Evolutionary conservation across 768 basidiomycete species (phyloP).

Genomic region (Rhizopogon vesiculosus): DNA sequence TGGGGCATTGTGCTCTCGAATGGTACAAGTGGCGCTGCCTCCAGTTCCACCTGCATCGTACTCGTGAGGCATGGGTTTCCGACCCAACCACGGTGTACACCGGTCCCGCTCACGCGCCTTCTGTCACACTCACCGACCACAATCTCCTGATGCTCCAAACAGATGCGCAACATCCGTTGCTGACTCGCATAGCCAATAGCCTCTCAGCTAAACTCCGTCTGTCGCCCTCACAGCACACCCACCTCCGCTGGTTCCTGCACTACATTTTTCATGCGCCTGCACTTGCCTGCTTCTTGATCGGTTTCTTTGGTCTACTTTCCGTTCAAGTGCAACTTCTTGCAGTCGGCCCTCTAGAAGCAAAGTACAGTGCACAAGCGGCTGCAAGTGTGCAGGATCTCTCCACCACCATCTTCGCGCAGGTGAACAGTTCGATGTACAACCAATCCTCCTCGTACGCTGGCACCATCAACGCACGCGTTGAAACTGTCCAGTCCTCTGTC

Average conservation of each 20-base stretch:
- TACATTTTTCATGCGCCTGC: slow-evolving; percentile 92
- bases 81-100: slow-evolving; percentile 60
- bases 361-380: slow-evolving; percentile 60
- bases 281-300: slow-evolving; percentile 86
- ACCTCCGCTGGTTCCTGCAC: slow-evolving; percentile 83
- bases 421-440: slow-evolving; percentile 82
- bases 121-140: slow-evolving; percentile 62
- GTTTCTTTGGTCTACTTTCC: slow-evolving; percentile 83
- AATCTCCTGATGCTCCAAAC: slow-evolving; percentile 75
- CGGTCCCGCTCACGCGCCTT: slow-evolving; percentile 33
- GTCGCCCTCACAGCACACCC: slow-evolving; percentile 55
- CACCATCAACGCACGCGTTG: slow-evolving; percentile 71
- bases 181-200: slow-evolving; percentile 58
- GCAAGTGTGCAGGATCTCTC: slow-evolving; percentile 63
- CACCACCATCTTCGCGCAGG: slow-evolving; percentile 61
- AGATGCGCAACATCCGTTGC: slow-evolving; percentile 65
- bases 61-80: slow-evolving; percentile 71
- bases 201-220: slow-evolving; percentile 49
- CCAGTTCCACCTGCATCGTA: slow-evolving; percentile 58
- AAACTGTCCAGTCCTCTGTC: slow-evolving; percentile 65
- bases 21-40: slow-evolving; percentile 87
- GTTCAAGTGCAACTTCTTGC: slow-evolving; percentile 86
- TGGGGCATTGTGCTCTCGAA: slow-evolving; percentile 69
- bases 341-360: slow-evolving; percentile 64
- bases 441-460: slow-evolving; percentile 75